Base-by-base conservation (phyloP, 2,329 filamentous ascomycete genomes). In the Chaetoscypha palmicola region DNA sequence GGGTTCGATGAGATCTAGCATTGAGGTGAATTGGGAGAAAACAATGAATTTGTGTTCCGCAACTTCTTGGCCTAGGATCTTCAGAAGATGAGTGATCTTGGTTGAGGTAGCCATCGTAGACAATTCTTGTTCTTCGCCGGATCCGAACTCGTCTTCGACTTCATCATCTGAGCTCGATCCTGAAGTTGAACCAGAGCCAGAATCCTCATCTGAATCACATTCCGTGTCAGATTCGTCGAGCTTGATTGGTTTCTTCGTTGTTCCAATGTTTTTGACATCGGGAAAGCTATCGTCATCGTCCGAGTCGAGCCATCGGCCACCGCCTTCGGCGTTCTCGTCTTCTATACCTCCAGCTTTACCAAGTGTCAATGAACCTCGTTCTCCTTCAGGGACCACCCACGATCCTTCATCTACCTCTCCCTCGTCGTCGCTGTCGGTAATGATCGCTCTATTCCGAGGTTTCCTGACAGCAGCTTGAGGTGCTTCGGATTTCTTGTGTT, bases 21-120 rank as follows among this genome's bases (percentile, higher is more conserved):
- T 98, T 0, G 88, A 92, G 0, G 92, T 98, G 67, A 98, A 98
- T 58, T 97, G 88, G 1, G 89, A 95, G 67, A 98, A 98, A 51
- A 98, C 89, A 58, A 98, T 98, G 61, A 95, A 94, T 62, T 98
- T 98, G 73, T 95, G 87, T 47, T 88, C 73, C 1, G 74, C 69
- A 0, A 81, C 81, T 64, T 98, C 92, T 34, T 78, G 78, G 51
- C 81, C 76, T 7, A 98, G 76, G 40, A 98, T 86, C 48, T 79
- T 73, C 59, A 94, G 76, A 16, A 97, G 74, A 56, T 92, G 81
- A 34, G 84, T 81, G 58, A 98, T 94, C 69, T 98, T 98, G 56
- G 92, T 91, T 0, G 92, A 98, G 2, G 80, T 75, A 20, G 77
- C 69, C 24, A 84, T 71, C 21, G 70, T 68, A 19, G 72, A 68